Base-by-base conservation (phyloP, 495 filamentous ascomycete species). In the Aspergillus nidulans region DNA sequence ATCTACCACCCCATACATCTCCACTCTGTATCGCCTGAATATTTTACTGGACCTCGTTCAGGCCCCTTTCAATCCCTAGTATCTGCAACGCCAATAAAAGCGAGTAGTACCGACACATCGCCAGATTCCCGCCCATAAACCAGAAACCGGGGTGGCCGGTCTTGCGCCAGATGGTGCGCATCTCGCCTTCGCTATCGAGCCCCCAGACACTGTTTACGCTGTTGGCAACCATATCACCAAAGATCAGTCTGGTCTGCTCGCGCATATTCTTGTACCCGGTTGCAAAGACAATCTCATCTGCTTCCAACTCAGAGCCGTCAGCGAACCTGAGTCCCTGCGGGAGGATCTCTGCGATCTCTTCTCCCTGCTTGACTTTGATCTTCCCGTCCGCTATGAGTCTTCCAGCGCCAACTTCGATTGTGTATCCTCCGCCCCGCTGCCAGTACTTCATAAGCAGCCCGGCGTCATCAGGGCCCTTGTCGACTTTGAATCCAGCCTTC, bases 251-350 rank as follows among this genome's bases (percentile, higher is more conserved):
- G 12, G 74, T 71, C 54, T 72, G 68, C 1, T 81, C 84, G 38
- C 80, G 71, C 89, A 94, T 96, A 61, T 91, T 91, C 52, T 83
- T 72, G 66, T 91, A 95, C 0, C 90, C 90, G 13, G 90, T 95
- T 12, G 90, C 90, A 56, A 92, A 84, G 10, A 94, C 75, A 52
- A 95, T 85, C 69, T 89, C 87, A 59, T 95, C 90, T 0, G 89
- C 89, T 52, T 85, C 77, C 0, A 94, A 67, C 53, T 78, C 75
- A 0, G 74, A 77, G 0, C 87, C 88, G 61, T 94, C 87, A 0
- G 73, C 79, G 46, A 96, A 84, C 8, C 72, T 66, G 2, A 94
- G 45, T 0, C 85, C 83, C n/a, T 77, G 61, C 0, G 80, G 74
- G 3, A 86, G 67, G 25, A 92, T 73, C 62, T 81, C 73, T 7